These are phyloP conservation scores for Huiozyma sinensis DNA, from an alignment of 805 yeast species.

Conservation along the genomic window DNA sequence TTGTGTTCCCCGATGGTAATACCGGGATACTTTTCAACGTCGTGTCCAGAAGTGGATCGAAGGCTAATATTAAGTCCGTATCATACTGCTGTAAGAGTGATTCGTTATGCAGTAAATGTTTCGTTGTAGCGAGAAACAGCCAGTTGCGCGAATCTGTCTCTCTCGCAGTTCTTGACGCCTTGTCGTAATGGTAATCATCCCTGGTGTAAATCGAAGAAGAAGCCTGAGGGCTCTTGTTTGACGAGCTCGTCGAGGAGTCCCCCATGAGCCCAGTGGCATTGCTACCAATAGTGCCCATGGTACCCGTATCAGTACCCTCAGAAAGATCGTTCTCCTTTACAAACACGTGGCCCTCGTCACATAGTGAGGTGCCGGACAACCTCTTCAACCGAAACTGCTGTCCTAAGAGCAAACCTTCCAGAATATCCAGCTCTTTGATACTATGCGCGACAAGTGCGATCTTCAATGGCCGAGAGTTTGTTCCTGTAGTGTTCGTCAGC, in stretches of 20 bases:
- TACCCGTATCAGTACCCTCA: not conserved
- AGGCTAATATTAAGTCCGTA: constrained; percentile 37
- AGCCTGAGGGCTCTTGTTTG: not conserved
- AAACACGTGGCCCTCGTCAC: constrained; percentile 27
- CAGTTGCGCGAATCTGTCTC: constrained; percentile 14
- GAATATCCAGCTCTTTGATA: constrained; percentile 61
- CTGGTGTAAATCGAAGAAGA: constrained; percentile 8
- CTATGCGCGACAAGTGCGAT: constrained; percentile 44
- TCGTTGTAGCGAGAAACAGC: constrained; percentile 37
- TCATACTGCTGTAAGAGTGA: constrained; percentile 26
- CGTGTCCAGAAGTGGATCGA: constrained; percentile 34
- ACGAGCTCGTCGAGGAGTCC: not conserved
- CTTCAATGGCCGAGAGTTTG: not conserved
- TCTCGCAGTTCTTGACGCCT: not conserved
- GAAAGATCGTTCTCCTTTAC: not conserved
- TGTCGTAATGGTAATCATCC: constrained; percentile 19
- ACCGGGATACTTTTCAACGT: not conserved
- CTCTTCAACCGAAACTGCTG: constrained; percentile 54
- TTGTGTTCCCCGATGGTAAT: constrained; percentile 13
- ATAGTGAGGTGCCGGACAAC: constrained; percentile 53
- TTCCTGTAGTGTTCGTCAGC: constrained; percentile 4
- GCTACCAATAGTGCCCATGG: not conserved
- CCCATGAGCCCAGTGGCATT: not conserved
- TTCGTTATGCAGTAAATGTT: constrained; percentile 31
- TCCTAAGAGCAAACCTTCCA: constrained; percentile 74